Percentiles rank a stretch among this genome's conserved stretches.
Conservation (phyloP, 2,329 filamentous ascomycete species). For the Fusarium penzigii region DNA sequence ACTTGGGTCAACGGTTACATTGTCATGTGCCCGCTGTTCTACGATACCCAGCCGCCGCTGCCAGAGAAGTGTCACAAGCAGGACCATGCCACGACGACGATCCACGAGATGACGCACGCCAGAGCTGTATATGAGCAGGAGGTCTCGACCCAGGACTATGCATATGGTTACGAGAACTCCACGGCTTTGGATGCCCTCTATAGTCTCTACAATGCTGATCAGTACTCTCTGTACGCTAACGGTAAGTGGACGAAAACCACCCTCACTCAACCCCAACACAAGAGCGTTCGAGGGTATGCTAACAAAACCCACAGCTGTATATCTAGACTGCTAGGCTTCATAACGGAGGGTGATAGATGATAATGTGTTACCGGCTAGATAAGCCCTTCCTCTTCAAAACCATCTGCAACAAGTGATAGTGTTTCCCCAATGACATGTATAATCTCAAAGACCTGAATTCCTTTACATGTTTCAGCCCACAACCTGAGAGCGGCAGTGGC, state of each 20-base stretch:
- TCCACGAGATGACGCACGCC: slow-evolving; percentile 24
- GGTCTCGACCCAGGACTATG: slow-evolving; percentile 15
- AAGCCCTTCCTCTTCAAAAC: no score
- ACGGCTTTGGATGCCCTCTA: slow-evolving; percentile 14
- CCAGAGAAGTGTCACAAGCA: slow-evolving; percentile 20
- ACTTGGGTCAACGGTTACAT: slow-evolving; percentile 22
- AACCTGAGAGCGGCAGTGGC: slow-evolving; percentile 25
- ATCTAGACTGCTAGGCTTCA: slow-evolving; percentile 5
- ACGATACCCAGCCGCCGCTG: slow-evolving; percentile 9
- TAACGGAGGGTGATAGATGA: no score
- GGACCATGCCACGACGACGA: slow-evolving; percentile 20
- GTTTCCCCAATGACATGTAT: slow-evolving; percentile 1
- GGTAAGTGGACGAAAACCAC: slow-evolving; percentile 3
- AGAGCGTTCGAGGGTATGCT: neutral
- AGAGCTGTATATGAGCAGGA: slow-evolving; percentile 16
- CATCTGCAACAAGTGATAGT: neutral
- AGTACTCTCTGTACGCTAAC: slow-evolving; percentile 19
- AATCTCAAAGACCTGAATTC: slow-evolving; percentile 9
- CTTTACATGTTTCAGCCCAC: slow-evolving; percentile 34
- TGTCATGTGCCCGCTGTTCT: slow-evolving; percentile 19
- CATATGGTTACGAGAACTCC: slow-evolving; percentile 21
- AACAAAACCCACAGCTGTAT: slow-evolving; percentile 1
- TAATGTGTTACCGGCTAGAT: no score
- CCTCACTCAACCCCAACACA: no score
- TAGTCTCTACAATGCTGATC: slow-evolving; percentile 21